Evolutionary conservation across 345 rosid genomes (phyloP), one percentile per base, ranked within the genome.

Genomic region (Capsella bursapastoris): DNA sequence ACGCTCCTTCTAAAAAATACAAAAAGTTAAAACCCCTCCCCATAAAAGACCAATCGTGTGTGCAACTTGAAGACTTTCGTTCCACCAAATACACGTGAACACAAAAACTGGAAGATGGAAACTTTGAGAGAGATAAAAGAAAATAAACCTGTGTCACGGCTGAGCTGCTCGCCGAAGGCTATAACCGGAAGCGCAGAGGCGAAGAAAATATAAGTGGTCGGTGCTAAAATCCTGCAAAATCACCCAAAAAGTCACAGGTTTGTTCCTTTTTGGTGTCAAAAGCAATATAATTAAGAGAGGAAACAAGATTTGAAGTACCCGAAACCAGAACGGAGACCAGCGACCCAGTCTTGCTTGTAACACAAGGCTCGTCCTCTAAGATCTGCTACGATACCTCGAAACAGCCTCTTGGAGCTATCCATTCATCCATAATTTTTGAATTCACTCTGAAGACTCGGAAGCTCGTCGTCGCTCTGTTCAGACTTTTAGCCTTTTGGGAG

Each of bases 181-280:
- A 92, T 83, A 37, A 92, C 97, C 6, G 94, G 97, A 70, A 92
- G 84, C 3, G 94, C 90, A 60, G 96, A 92, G 8, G 97, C 96
- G 38, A 90, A 92, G 78, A 86, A 89, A 6, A 87, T 92, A 65
- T 89, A 92, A n/a, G 93, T 82, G 0, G 96, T 89, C 2, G 97
- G 96, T 27, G 97, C 93, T 74, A 89, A 59, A 71, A 92, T 86
- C 73, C 97, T 91, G 67, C 61, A 68, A 76, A n/a, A 62, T 4
- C 28, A 12, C 45, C 4, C 37, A 44, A 52, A 8, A 14, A 48
- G 5, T 32, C 27, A 64, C 6, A 53, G 49, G 5, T 45, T 11
- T 49, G 15, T 48, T 52, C 22, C 4, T 13, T 6, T 12, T 18
- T 70, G 22, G 34, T 15, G 6, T 15, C 16, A n/a, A 3, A 40